Evolutionary conservation across 257 asterid genomes (phyloP).

Genomic region (Lavandula angustifolia): DNA sequence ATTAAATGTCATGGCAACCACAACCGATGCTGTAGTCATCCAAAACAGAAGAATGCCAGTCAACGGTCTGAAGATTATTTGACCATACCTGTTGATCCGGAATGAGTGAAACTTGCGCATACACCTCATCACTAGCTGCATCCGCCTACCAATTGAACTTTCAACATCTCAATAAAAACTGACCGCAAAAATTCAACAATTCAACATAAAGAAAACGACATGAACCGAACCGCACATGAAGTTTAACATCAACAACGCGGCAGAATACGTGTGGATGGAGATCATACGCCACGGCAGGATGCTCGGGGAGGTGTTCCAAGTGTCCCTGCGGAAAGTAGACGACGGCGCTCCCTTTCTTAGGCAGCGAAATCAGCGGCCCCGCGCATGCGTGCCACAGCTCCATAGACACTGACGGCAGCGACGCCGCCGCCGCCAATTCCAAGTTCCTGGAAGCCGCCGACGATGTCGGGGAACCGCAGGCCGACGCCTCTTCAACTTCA

Average conservation of each 20-base stretch:
- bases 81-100: conserved; percentile 72
- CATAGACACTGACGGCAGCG: conserved; percentile 67
- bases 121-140: conserved; percentile 81
- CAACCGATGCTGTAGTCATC: conserved; percentile 4
- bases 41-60: conserved; percentile 14
- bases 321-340: conserved; percentile 97
- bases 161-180: conserved; percentile 13
- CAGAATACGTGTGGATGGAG: conserved; percentile 89
- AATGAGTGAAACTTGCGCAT: conserved; percentile 79
- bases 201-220: neutral
- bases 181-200: conserved; percentile 9
- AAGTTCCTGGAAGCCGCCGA: conserved; percentile 41
- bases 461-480: conserved; percentile 40
- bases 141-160: conserved; percentile 62
- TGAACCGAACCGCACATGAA: conserved; percentile 52
- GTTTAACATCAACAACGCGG: conserved; percentile 90
- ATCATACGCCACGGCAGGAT: conserved; percentile 47
- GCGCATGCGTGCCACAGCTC: conserved; percentile 99
- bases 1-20: conserved; percentile 8
- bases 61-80: conserved; percentile 25
- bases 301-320: conserved; percentile 67
- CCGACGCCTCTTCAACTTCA: conserved; percentile 55
- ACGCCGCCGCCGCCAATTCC: conserved; percentile 32
- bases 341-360: conserved; percentile 77
- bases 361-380: conserved; percentile 91